phyloP scores from a whole-genome alignment of 805 yeast genomes.

The Spathaspora hagerdaliae region DNA sequence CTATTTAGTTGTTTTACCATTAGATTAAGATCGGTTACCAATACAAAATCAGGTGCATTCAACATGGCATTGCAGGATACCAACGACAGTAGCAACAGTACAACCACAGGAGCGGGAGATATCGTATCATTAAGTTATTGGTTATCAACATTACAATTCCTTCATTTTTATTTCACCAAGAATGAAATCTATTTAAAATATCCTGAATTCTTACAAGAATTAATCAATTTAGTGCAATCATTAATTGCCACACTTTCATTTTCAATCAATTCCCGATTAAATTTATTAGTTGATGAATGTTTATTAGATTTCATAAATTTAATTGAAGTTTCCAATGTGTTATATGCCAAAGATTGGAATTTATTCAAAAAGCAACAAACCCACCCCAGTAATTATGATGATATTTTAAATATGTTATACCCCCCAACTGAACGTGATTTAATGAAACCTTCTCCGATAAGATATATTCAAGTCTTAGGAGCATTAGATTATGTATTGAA shows the following conservation, averaged over 20 bases:
- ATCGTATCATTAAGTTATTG: conserved; percentile 77
- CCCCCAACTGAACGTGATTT: conserved; percentile 83
- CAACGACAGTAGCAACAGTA: conserved; percentile 17
- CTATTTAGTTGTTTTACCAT: conserved; percentile 58
- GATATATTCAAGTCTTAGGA: conserved; percentile 79
- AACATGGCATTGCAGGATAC: conserved; percentile 30
- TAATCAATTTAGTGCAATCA: conserved; percentile 55
- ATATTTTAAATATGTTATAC: conserved; percentile 67
- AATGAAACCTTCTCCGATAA: conserved; percentile 85
- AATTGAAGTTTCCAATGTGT: conserved; percentile 73
- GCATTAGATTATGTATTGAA: conserved; percentile 84
- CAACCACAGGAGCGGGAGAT: conserved; percentile 47
- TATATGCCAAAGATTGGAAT: conserved; percentile 70
- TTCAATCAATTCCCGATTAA: conserved; percentile 60
- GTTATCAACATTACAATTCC: conserved; percentile 75
- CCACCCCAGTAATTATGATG: conserved; percentile 58
- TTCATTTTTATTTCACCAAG: conserved; percentile 71
- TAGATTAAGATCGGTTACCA: conserved; percentile 55
- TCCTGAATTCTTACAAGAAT: conserved; percentile 62
- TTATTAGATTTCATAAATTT: conserved; percentile 73
- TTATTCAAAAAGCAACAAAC: conserved; percentile 41
- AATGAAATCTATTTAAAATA: conserved; percentile 54
- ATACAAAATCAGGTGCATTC: conserved; percentile 58
- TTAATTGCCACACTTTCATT: conserved; percentile 63
- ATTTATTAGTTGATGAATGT: conserved; percentile 58